Percentiles rank a stretch among this genome's conserved stretches.
Evolutionary conservation across 768 basidiomycete genomes (phyloP).

Genomic region (Naganishia kalamii): DNA sequence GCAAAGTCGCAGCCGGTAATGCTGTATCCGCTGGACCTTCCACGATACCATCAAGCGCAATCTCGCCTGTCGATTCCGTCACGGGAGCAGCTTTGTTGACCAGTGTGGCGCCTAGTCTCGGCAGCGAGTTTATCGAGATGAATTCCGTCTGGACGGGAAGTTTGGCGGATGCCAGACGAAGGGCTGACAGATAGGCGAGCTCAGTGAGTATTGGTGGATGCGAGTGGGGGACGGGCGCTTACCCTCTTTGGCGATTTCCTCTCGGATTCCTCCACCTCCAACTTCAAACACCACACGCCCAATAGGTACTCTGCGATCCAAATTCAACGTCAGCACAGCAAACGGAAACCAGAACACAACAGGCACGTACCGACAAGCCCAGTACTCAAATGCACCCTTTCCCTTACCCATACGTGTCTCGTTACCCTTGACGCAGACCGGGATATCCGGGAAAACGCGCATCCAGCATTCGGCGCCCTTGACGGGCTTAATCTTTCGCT

Average conservation of each 20-base stretch:
- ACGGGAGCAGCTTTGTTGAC: background rate
- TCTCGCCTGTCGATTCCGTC: background rate
- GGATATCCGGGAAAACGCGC: conserved; percentile 91
- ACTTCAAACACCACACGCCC: conserved; percentile 92
- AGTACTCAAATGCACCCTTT: conserved; percentile 94
- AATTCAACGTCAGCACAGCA: background rate
- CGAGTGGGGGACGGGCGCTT: background rate
- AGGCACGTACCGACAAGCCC: conserved; percentile 74
- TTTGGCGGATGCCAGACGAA: conserved; percentile 79
- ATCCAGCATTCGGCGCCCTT: conserved; percentile 82
- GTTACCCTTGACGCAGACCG: conserved; percentile 97
- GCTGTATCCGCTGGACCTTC: conserved; percentile 7
- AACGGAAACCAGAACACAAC: background rate
- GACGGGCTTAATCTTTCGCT: conserved; percentile 78
- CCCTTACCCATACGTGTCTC: conserved; percentile 99
- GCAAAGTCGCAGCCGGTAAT: background rate
- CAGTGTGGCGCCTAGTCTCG: conserved; percentile 50
- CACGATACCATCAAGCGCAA: background rate
- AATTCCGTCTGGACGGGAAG: conserved; percentile 85
- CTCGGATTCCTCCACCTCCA: conserved; percentile 78
- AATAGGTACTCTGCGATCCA: conserved; percentile 62
- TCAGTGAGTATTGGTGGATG: background rate
- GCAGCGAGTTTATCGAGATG: conserved; percentile 61
- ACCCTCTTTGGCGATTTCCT: conserved; percentile 91
- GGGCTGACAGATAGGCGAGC: conserved; percentile 56